Percentiles rank a stretch among this genome's conserved stretches.
phyloP scores from a whole-genome alignment of 176 grass and related monocot genomes.

The Chrysopogon serrulatus region DNA sequence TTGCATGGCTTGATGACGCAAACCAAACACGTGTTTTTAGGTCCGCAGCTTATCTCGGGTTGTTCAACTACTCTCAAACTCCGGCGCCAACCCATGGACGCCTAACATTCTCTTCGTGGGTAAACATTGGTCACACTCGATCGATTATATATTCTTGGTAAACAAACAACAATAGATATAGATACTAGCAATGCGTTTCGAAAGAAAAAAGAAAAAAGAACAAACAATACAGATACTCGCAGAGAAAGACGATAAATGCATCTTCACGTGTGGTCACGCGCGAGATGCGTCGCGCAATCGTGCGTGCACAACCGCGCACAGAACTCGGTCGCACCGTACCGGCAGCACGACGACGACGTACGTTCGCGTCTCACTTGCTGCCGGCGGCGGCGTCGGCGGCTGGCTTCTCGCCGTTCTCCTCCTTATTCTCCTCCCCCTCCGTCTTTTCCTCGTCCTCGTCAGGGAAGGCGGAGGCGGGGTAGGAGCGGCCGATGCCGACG shows the following conservation, averaged over 20 bases:
- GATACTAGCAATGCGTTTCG: background rate
- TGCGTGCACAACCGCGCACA: background rate
- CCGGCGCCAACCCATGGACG: too few relatives aligned
- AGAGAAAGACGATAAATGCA: background rate
- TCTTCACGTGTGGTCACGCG: background rate
- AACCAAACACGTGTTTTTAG: too few relatives aligned
- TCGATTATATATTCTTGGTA: too few relatives aligned
- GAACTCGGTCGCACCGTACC: background rate
- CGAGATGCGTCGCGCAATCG: background rate
- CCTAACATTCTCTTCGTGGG: too few relatives aligned
- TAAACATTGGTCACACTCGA: too few relatives aligned
- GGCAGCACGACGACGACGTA: background rate
- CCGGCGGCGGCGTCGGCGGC: background rate
- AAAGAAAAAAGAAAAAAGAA: too few relatives aligned
- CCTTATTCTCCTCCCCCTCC: background rate
- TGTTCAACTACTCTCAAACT: too few relatives aligned
- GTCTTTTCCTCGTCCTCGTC: slow-evolving; percentile 21
- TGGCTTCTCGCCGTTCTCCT: background rate
- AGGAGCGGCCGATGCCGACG: slow-evolving; percentile 71
- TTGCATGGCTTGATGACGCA: too few relatives aligned
- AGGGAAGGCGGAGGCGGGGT: slow-evolving; percentile 63
- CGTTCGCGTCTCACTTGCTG: background rate
- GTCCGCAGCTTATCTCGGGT: too few relatives aligned
- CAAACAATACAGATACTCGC: background rate
- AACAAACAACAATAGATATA: background rate